Evolutionary conservation across 2,329 filamentous ascomycete species (phyloP).

Genomic region (Emergomyces orientalis): DNA sequence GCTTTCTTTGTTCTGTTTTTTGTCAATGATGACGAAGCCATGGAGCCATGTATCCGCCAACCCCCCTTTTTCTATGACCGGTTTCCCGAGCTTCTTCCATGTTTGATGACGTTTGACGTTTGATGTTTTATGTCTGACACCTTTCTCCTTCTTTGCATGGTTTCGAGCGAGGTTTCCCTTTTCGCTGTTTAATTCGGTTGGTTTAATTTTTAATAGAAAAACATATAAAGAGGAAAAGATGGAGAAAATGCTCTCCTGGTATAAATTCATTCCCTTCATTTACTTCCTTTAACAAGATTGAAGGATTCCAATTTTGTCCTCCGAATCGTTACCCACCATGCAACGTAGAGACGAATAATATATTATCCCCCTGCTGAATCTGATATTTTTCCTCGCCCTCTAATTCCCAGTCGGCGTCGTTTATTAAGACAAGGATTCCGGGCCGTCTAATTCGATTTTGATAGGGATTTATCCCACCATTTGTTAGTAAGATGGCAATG

Average conservation of each 20-base stretch:
- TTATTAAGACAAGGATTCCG: slow-evolving; percentile 91
- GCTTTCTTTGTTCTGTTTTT: no score
- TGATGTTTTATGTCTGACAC: background rate
- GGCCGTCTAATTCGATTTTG: slow-evolving; percentile 58
- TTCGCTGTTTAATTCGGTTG: background rate
- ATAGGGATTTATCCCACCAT: slow-evolving; percentile 5
- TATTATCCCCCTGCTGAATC: slow-evolving; percentile 70
- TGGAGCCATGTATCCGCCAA: background rate
- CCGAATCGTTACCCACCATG: slow-evolving; percentile 64
- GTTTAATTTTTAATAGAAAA: background rate
- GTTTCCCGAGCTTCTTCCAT: background rate
- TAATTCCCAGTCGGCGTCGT: slow-evolving; percentile 96
- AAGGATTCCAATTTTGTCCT: background rate
- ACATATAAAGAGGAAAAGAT: background rate
- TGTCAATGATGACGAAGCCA: background rate
- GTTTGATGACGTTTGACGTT: background rate
- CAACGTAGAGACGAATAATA: slow-evolving; percentile 91
- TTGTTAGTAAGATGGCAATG: background rate
- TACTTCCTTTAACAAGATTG: background rate
- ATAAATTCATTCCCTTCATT: background rate
- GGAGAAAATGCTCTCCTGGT: background rate
- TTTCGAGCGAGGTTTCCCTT: background rate
- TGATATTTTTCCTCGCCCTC: slow-evolving; percentile 90
- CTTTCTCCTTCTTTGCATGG: background rate
- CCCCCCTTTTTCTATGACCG: background rate